These are phyloP conservation scores for Botrytis hyacinthi DNA, from an alignment of 2,329 filamentous ascomycete genomes.

Conservation along the genomic window DNA sequence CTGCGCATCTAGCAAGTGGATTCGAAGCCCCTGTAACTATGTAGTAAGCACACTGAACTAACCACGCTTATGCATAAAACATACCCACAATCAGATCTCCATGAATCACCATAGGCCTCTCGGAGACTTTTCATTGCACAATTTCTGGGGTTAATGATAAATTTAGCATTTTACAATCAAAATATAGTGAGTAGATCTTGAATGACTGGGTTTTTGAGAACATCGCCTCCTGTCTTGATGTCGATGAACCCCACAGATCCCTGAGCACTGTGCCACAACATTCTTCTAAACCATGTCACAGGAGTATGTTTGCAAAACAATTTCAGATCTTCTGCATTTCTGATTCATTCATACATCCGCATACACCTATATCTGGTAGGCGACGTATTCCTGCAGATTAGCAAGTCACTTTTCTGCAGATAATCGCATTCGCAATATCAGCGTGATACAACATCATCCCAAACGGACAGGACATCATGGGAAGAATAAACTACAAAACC, in stretches of 20 bases:
- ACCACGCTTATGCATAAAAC: background rate
- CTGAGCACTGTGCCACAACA: background rate
- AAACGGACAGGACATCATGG: background rate
- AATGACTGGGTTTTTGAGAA: background rate
- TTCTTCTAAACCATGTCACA: background rate
- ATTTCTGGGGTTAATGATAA: background rate
- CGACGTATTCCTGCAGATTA: background rate
- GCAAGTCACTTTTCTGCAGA: conserved; percentile 2
- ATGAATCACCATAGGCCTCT: background rate
- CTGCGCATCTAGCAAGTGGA: background rate
- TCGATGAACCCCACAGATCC: background rate
- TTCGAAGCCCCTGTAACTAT: background rate
- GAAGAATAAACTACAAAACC: conserved; percentile 5
- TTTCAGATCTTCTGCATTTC: background rate
- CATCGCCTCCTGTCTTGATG: background rate
- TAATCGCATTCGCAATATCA: background rate
- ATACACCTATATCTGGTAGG: background rate
- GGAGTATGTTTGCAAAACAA: no score
- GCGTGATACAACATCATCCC: background rate
- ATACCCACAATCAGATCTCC: background rate
- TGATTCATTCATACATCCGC: background rate
- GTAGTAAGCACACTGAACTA: background rate
- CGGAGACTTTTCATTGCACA: background rate
- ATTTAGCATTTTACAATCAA: background rate
- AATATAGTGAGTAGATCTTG: background rate